Evolutionary conservation across 2,329 filamentous ascomycete species (phyloP).

Genomic region (Tolypocladium tundrense): DNA sequence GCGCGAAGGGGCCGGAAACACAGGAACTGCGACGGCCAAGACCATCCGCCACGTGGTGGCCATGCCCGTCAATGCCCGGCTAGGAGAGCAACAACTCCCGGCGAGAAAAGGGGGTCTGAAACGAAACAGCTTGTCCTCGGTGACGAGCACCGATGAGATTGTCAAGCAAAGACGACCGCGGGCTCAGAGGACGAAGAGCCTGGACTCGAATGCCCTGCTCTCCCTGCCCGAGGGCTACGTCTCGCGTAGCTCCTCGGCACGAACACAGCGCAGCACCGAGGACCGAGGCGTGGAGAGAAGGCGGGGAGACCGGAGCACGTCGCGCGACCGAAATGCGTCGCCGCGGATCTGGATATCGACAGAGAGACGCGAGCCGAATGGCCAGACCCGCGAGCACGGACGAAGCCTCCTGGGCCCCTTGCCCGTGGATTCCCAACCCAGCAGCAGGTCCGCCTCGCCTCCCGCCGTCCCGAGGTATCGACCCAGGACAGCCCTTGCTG

Average conservation of each 20-base stretch:
- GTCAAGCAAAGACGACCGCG: background rate
- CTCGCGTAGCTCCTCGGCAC: background rate
- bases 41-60: background rate
- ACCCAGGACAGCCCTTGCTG: background rate
- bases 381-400: conserved; percentile 1
- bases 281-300: background rate
- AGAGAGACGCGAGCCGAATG: background rate
- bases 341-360: background rate
- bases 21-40: background rate
- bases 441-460: conserved; percentile 4
- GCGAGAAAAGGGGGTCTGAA: background rate
- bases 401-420: background rate
- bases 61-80: background rate
- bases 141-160: background rate
- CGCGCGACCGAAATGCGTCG: background rate
- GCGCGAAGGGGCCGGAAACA: background rate
- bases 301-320: background rate
- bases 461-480: conserved; percentile 6
- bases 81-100: background rate
- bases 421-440: background rate
- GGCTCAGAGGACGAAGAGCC: background rate
- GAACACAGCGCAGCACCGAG: background rate
- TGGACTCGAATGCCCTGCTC: background rate
- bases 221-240: background rate
- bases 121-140: background rate